A percentile compares a stretch with the other conserved stretches of the same genome.
Evolutionary conservation across 1,139 yeast genomes (phyloP).

Genomic region (Candida smagusa): DNA sequence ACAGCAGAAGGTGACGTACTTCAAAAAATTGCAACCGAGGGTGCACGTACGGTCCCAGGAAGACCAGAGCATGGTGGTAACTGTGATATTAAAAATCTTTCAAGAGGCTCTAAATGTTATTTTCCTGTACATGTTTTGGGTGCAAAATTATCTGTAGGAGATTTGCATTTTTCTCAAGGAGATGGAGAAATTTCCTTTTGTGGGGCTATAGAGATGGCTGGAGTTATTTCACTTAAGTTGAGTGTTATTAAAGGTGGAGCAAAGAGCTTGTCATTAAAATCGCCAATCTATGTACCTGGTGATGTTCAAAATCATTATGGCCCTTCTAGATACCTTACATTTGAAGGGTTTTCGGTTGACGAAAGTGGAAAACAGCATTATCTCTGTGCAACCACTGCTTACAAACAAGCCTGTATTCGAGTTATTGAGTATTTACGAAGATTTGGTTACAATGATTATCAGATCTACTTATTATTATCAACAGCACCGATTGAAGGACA

Average conservation of each 20-base stretch:
- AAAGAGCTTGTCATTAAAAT: constrained; percentile 33
- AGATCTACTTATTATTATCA: constrained; percentile 41
- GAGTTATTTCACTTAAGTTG: constrained; percentile 39
- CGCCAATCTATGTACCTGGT: constrained; percentile 49
- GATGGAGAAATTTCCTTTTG: constrained; percentile 53
- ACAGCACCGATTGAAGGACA: constrained; percentile 52
- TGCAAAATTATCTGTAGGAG: constrained; percentile 47
- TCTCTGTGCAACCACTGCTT: constrained; percentile 47
- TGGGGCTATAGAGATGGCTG: constrained; percentile 54
- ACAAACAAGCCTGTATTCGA: constrained; percentile 46
- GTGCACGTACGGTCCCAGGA: constrained; percentile 51
- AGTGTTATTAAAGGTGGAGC: constrained; percentile 41
- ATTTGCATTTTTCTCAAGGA: constrained; percentile 49
- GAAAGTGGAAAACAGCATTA: constrained; percentile 42
- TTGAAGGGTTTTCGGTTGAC: constrained; percentile 51
- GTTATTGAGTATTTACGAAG: constrained; percentile 48
- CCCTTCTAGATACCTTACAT: constrained; percentile 45
- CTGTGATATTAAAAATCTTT: constrained; percentile 48
- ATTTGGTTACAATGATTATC: constrained; percentile 49
- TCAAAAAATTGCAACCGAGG: constrained; percentile 31
- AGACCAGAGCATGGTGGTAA: constrained; percentile 53
- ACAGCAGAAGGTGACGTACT: constrained; percentile 24
- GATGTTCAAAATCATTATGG: constrained; percentile 45
- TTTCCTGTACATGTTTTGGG: constrained; percentile 47
- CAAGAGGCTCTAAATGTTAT: constrained; percentile 47